Base-by-base conservation (phyloP, 164 flowering plant species). In the Houttuynia cordata region DNA sequence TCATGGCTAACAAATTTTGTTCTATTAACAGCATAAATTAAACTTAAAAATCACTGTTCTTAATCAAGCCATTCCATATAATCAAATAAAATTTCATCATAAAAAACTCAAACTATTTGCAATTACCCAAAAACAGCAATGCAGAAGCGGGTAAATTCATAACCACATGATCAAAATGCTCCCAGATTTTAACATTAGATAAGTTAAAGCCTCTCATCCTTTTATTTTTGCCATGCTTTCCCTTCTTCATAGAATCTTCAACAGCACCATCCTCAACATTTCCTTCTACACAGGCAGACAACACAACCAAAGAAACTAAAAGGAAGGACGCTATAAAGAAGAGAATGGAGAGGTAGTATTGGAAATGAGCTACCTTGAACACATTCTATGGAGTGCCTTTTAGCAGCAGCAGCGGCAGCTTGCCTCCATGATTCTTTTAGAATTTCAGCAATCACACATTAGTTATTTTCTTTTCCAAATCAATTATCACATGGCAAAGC, bases 111-210 rank as follows among this genome's bases (percentile, higher is more conserved):
- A 45, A 40, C 19, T 4, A 9, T 57, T 56, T 54, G 51, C 10
- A 18, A 62, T 6, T 64, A 88, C 99, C 96, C 51, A 94, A 79
- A 79, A 94, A 94, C 53, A 85, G 75, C 53, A 94, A 37, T 45
- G 99, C 97, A 71, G 99, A 94, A 62, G 97, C 97, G 61, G 97
- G 99, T 62, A 94, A 75, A 70, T 94, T 94, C 99, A 94, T 91
- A 34, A 94, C 66, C 56, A 88, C 81, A 72, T 94, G 99, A 76
- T 94, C 97, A 71, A 91, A 63, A 76, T 85, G 97, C 72, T 88
- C 99, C 95, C 96, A 88, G 7, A 91, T 72, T 69, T 80, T 86
- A 21, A 70, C 57, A 56, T 57, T 63, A 34, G 72, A 66, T 40
- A 77, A 64, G 51, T 52, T 76, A 59, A 70, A 73, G 53, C 77